These are phyloP conservation scores for Malus hybrid DNA, from an alignment of 331 rosid species.

Conservation along the genomic window DNA sequence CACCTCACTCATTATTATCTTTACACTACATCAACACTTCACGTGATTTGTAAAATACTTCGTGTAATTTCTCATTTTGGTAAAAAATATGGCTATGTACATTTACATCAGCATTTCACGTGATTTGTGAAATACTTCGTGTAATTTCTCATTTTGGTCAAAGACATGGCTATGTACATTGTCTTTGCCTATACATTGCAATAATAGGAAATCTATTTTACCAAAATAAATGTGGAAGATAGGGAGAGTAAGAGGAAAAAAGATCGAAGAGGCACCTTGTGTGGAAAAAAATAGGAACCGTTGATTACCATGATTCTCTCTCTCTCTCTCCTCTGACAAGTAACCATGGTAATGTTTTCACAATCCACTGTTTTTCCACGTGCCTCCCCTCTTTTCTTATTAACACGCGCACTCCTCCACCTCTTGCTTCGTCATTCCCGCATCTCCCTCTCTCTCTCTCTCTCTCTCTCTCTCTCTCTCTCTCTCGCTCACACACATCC, in stretches of 20 bases:
- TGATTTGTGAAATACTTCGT: too few relatives aligned
- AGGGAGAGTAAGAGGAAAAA: neutral
- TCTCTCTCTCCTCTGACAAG: neutral
- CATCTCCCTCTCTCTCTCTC: slow-evolving; percentile 9
- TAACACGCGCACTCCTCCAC: slow-evolving; percentile 11
- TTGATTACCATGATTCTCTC: neutral
- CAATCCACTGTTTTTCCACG: slow-evolving; percentile 2
- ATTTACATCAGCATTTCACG: neutral
- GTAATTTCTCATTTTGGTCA: neutral
- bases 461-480: slow-evolving; percentile 7
- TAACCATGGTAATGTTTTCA: neutral
- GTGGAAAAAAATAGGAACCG: neutral
- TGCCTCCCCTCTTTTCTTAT: neutral
- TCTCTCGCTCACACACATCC: slow-evolving; percentile 2
- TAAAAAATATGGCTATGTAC: neutral
- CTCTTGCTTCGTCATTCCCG: slow-evolving; percentile 11
- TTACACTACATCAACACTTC: neutral
- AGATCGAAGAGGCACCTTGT: neutral
- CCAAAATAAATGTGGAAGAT: neutral
- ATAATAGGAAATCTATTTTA: neutral
- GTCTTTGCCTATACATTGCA: neutral
- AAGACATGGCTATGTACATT: neutral
- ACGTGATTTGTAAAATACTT: too few relatives aligned
- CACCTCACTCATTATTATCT: neutral
- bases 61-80: neutral